phyloP scores from a whole-genome alignment of 164 flowering plant species.

The Paratinospora sagittata region DNA sequence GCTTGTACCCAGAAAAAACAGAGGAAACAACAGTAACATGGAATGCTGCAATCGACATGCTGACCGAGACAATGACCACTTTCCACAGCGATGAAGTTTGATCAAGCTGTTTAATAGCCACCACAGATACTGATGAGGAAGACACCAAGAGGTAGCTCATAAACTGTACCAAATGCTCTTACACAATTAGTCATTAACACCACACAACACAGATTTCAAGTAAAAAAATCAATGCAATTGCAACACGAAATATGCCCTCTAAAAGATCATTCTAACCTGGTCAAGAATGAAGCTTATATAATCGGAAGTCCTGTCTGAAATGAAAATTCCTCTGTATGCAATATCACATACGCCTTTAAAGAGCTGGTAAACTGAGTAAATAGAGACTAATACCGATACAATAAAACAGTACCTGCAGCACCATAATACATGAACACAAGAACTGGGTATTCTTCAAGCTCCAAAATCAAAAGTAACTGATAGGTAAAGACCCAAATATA shows the following conservation, averaged over 20 bases:
- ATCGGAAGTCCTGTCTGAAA: conserved; percentile 45
- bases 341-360: conserved; percentile 47
- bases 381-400: conserved; percentile 26
- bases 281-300: conserved; percentile 48
- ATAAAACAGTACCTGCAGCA: conserved; percentile 39
- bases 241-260: not conserved
- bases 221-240: not conserved
- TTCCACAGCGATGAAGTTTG: conserved; percentile 20
- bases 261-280: conserved; percentile 30
- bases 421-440: not conserved
- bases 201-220: not conserved
- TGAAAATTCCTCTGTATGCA: conserved; percentile 35
- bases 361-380: conserved; percentile 44
- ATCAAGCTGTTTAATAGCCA: conserved; percentile 13
- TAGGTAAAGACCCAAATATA: no score
- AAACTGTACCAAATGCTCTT: conserved; percentile 29
- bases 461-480: not conserved
- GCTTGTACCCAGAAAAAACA: conserved; percentile 51
- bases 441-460: not conserved
- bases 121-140: conserved; percentile 35
- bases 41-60: conserved; percentile 41
- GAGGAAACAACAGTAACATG: conserved; percentile 25
- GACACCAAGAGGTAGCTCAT: conserved; percentile 47
- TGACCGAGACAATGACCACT: conserved; percentile 27
- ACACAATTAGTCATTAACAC: conserved; percentile 4